Conservation (phyloP, 345 rosid species). For the Turritis glabra region DNA sequence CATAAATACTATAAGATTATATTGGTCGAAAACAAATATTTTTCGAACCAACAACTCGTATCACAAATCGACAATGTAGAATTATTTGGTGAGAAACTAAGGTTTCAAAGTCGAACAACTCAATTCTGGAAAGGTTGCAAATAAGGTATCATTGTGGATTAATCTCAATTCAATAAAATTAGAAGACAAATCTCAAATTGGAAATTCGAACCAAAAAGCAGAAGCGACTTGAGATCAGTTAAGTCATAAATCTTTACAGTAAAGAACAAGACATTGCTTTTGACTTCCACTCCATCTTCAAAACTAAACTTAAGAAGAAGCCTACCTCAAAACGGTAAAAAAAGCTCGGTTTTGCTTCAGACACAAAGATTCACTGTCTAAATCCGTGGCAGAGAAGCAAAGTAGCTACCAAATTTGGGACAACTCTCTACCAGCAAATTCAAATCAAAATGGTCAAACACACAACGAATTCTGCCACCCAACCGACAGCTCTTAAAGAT, state of each 20-base stretch:
- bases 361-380: conserved; percentile 22
- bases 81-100: neutral
- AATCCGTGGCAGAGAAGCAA: conserved; percentile 37
- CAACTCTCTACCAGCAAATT: conserved; percentile 22
- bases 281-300: conserved; percentile 1
- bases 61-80: neutral
- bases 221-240: conserved; percentile 23
- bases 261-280: conserved; percentile 19
- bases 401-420: conserved; percentile 25
- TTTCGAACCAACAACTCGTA: too few species aligned
- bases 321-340: conserved; percentile 10
- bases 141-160: neutral
- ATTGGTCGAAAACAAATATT: neutral
- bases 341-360: conserved; percentile 10
- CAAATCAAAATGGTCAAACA: conserved; percentile 33
- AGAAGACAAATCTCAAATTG: neutral
- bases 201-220: conserved; percentile 1
- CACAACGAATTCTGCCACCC: conserved; percentile 10
- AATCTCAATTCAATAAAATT: neutral
- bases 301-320: conserved; percentile 5
- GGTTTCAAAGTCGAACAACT: neutral
- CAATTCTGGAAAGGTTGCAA: conserved; percentile 10
- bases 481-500: conserved; percentile 15
- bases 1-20: too few species aligned
- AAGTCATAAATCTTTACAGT: conserved; percentile 19